Evolutionary conservation across 495 filamentous ascomycete genomes (phyloP), one percentile per base, ranked within the genome.

Genomic region (Podospora sp.): DNA sequence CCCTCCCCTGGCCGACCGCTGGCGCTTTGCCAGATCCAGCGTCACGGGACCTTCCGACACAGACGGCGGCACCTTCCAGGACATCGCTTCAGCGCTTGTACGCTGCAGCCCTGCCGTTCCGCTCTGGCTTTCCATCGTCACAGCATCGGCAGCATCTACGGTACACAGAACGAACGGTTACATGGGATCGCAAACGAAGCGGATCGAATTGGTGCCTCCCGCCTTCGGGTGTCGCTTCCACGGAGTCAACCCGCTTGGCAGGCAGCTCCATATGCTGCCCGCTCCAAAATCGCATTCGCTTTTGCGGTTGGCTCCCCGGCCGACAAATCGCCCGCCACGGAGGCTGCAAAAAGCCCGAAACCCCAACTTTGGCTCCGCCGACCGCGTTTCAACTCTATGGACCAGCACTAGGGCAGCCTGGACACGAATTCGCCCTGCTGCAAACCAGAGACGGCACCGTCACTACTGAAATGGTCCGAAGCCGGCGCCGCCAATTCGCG

Each of bases 21-120:
- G 59, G 35, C 59, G 27, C 20, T 14, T 26, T 29, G 27, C 57
- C 29, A 7, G 35, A 49, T 12, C 20, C 61, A 26, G 25, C 18
- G 65, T 67, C 60, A 67, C 65, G 65, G 65, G 65, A 63, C 60
- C 22, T 67, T 67, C 65, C 60, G 60, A 59, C 57, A 6, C 50
- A 53, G 52, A 2, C 52, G 20, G 16, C 52, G 16, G 62, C 62
- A 55, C 20, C 33, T 60, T 51, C 40, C 18, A 27, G 29, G 29
- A 16, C 35, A 12, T 22, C 35, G 36, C 26, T 59, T 33, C 56
- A 29, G 56, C 22, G 14, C 16, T 26, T n/a, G 56, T 59, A 25
- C 26, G 18, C 22, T 59, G 18, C 22, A 59, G 27, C 56, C 24
- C 52, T 46, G 52, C n/a, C 52, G 25, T 55, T 55, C 52, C 20